Base-by-base conservation (phyloP, 1,139 yeast species). In the Debaryomyces robertsiae region DNA sequence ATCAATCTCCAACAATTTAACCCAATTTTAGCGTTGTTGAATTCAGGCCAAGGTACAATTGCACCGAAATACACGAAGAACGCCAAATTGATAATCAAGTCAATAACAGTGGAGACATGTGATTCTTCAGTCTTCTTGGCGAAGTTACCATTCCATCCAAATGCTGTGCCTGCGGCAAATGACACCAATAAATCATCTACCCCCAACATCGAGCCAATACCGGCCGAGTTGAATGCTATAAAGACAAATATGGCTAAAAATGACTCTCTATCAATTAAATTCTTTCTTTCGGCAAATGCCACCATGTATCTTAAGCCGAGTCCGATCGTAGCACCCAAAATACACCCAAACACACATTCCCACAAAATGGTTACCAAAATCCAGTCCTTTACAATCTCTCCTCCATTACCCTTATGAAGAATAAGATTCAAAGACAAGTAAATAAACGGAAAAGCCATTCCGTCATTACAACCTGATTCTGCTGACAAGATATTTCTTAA, bases 391-490 rank as follows among this genome's bases (percentile, higher is more conserved):
- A 91, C 81, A 48, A 91, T 86, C 47, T 79, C 82, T 2, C 79
- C 75, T 1, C 82, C 75, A 38, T 87, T 61, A 3, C 90, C 90
- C 5, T 76, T 71, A 57, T 88, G 82, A 16, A 81, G 61, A 40
- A 90, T 80, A 36, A 90, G 60, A 55, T 83, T 76, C 41, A 90
- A 61, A 1, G 96, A 83, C 38, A 91, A 67, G 54, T 75, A 90
- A 31, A 90, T 88, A 58, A 93, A 93, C 0, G 98, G 98, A 60
- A 90, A 91, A 0, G 98, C 98, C 94, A 93, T 87, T 41, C 98
- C 98, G 58, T 93, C 98, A 63, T 93, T 93, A 64, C 97, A 91
- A 7, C 96, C 98, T 0, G 97, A 89, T 59, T 93, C 98, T 0
- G 98, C 97, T 23, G 94, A 81, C 32, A 93, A 67, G 38, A 93